Evolutionary conservation across 768 basidiomycete genomes (phyloP).

Genomic region (Amanita inopinata): DNA sequence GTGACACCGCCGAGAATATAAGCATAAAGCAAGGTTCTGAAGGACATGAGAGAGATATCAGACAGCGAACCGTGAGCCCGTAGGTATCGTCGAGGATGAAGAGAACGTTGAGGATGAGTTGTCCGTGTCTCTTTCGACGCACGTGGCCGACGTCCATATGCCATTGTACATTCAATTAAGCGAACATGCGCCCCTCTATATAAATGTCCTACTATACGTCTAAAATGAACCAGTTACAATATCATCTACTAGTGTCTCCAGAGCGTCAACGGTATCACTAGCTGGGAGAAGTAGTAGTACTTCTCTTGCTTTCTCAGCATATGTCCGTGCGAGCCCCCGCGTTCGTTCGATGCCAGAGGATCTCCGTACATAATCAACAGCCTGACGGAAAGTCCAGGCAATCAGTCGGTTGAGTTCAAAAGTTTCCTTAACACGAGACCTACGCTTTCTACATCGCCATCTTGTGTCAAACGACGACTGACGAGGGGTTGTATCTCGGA

Average conservation of each 20-base stretch:
- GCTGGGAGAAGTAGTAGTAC: constrained; percentile 65
- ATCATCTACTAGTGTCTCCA: constrained; percentile 61
- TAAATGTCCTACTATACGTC: constrained; percentile 6
- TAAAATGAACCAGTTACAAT: constrained; percentile 55
- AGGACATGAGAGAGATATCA: constrained; percentile 36
- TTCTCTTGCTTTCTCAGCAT: constrained; percentile 71
- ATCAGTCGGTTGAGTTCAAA: not conserved
- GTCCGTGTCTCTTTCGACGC: not conserved
- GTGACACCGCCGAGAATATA: constrained; percentile 89
- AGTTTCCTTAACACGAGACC: constrained; percentile 15
- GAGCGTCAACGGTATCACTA: constrained; percentile 68
- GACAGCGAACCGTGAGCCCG: not conserved
- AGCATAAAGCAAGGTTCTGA: constrained; percentile 67
- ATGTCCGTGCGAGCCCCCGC: constrained; percentile 58
- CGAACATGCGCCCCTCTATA: too few species aligned
- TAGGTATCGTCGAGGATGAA: too few species aligned
- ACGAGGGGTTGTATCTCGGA: constrained; percentile 71
- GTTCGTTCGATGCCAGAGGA: constrained; percentile 78
- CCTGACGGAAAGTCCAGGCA: constrained; percentile 31
- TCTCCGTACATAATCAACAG: constrained; percentile 50
- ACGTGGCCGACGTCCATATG: too few species aligned
- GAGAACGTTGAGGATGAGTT: too few species aligned
- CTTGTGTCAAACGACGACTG: constrained; percentile 60
- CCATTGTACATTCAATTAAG: too few species aligned
- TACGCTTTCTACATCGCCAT: constrained; percentile 77